These are phyloP conservation scores for Claviceps humidiphila DNA, from an alignment of 2,329 filamentous ascomycete genomes.

Conservation along the genomic window DNA sequence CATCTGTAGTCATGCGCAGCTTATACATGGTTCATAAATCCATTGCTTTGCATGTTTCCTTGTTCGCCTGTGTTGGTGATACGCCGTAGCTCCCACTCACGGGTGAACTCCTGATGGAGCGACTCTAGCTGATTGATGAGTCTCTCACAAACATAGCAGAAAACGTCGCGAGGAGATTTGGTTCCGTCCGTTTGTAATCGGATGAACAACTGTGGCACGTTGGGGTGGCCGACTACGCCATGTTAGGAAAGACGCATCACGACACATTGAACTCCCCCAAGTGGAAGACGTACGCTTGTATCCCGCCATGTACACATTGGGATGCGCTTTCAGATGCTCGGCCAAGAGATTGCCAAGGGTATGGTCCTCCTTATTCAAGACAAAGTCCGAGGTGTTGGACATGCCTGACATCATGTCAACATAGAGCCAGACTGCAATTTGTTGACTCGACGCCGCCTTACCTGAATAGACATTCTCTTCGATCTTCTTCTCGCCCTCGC, in stretches of 20 bases:
- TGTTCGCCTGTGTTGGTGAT: conserved; percentile 59
- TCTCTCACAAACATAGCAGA: conserved; percentile 68
- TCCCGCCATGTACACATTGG: conserved; percentile 76
- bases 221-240: conserved; percentile 39
- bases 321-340: conserved; percentile 71
- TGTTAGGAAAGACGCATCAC: conserved; percentile 2
- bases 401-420: conserved; percentile 39
- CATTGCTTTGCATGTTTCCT: conserved; percentile 28
- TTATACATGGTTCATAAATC: conserved; percentile 13
- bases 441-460: conserved; percentile 29
- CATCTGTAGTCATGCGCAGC: conserved; percentile 1
- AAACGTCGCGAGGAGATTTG: conserved; percentile 76
- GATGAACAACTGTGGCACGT: conserved; percentile 50
- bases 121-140: conserved; percentile 70
- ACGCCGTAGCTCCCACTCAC: conserved; percentile 80
- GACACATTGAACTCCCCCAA: conserved; percentile 9
- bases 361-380: conserved; percentile 93
- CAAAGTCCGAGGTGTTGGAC: conserved; percentile 89
- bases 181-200: conserved; percentile 86
- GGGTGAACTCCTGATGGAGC: conserved; percentile 77
- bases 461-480: conserved; percentile 79
- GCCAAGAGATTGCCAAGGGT: conserved; percentile 84
- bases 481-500: conserved; percentile 84
- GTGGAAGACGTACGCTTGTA: conserved; percentile 59
- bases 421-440: background rate